Base-by-base conservation (phyloP, 331 rosid genomes). In the Malus hybrid region DNA sequence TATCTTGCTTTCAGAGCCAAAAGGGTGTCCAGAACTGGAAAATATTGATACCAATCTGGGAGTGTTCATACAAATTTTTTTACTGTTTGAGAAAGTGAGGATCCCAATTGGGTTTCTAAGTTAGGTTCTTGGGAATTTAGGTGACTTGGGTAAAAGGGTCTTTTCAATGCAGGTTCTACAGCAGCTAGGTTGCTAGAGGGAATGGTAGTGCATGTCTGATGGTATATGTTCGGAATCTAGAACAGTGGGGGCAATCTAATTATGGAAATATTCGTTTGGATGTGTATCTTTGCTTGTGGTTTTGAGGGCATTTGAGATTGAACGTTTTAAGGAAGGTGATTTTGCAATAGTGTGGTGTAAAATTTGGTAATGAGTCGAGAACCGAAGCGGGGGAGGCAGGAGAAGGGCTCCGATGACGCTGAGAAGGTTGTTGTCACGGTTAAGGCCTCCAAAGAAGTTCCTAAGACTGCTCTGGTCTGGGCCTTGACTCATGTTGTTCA, bases 401-500 rank as follows among this genome's bases (percentile, higher is more conserved):
- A 92, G 83, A 95, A 85, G 72, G 83, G 86, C 76, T 89, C 88
- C 5, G 96, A 90, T 83, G 91, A 66, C 22, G 91, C 86, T 33
- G 96, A 87, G 92, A 95, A 92, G 82, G 97, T 95, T 70, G 89
- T 95, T 50, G 99, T 95, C 65, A 97, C 97, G 1, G 97, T 95
- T 65, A 95, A 92, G 88, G 97, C 97, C 2, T 87, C 93, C 2
- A 90, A 80, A 81, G 99, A 95, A 76, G 92, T 95, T 83, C 97
- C 99, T 39, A 92, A 87, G 80, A 90, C 88, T 67, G 99, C 99
- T 80, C 85, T 95, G 60, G 89, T 95, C 64, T 95, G 99, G 99
- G 96, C 97, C 2, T 75, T 95, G 81, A 90, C 97, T 81, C 99
- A 92, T 87, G 97, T 95, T 82, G 99, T 95, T 82, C 99, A 95